Percentiles rank a stretch among this genome's conserved stretches.
Evolutionary conservation across 2,329 filamentous ascomycete species (phyloP).

Genomic region (Monascus ruber): DNA sequence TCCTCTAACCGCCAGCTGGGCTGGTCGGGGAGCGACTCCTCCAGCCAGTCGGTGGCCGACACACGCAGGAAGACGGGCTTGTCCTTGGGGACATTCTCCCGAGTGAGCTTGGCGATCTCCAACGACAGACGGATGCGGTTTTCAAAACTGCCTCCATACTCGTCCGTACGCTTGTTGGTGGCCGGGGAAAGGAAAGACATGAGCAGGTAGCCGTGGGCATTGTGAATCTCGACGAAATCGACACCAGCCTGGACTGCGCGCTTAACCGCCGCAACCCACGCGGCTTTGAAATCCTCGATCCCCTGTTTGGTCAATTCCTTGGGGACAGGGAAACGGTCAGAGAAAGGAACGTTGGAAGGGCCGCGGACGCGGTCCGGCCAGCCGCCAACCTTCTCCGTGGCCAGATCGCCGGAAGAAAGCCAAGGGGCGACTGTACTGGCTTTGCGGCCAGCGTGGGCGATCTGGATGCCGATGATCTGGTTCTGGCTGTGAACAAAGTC

Average conservation of each 20-base stretch:
- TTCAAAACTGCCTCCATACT: conserved; percentile 41
- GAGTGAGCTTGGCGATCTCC: conserved; percentile 53
- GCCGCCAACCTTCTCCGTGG: conserved; percentile 43
- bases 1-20: conserved; percentile 59
- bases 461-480: conserved; percentile 67
- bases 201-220: conserved; percentile 68
- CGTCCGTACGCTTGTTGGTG: conserved; percentile 55
- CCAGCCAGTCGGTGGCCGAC: conserved; percentile 66
- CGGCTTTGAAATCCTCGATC: conserved; percentile 53
- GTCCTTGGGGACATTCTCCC: conserved; percentile 50
- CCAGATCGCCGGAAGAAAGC: conserved; percentile 18
- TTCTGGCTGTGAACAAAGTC: conserved; percentile 72
- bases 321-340: conserved; percentile 49
- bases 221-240: conserved; percentile 71
- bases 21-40: conserved; percentile 42
- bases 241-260: conserved; percentile 58
- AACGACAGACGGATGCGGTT: conserved; percentile 59
- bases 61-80: conserved; percentile 67
- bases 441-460: conserved; percentile 66
- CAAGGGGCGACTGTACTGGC: conserved; percentile 47
- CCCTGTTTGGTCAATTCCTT: conserved; percentile 58
- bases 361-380: conserved; percentile 45
- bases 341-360: conserved; percentile 51
- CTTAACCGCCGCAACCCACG: conserved; percentile 48
- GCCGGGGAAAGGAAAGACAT: conserved; percentile 58